phyloP scores from a whole-genome alignment of 305 asterid species.

The Withania somnifera region DNA sequence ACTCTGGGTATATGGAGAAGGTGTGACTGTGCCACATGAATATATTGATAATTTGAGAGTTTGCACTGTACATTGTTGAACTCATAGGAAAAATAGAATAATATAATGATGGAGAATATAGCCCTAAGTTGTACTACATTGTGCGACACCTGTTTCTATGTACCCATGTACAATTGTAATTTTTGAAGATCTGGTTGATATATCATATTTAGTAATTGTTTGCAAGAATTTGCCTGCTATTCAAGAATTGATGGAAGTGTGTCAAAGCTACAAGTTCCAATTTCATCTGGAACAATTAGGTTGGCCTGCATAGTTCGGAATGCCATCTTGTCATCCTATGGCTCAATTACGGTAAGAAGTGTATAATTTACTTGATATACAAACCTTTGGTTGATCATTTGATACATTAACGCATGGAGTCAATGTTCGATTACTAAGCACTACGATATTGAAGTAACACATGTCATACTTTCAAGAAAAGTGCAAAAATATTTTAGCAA shows the following conservation, averaged over 20 bases:
- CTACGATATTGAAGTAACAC: neutral
- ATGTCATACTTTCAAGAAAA: neutral
- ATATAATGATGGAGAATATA: neutral
- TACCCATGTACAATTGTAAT: neutral
- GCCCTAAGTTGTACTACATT: neutral
- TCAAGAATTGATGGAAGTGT: neutral
- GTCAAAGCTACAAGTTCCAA: neutral
- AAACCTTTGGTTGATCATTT: neutral
- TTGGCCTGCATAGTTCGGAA: neutral
- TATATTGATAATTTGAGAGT: neutral
- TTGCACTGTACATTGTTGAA: constrained; percentile 2
- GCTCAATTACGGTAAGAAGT: neutral
- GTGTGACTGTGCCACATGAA: neutral
- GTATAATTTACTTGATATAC: neutral
- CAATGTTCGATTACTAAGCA: too few species aligned
- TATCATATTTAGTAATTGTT: neutral
- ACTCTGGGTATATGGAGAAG: neutral
- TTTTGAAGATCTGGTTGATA: neutral
- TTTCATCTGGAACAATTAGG: neutral
- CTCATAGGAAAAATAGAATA: neutral
- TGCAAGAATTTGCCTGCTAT: neutral
- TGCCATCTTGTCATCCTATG: neutral
- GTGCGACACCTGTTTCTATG: neutral
- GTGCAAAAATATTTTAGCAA: neutral
- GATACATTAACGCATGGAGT: neutral